Percentiles rank a stretch among this genome's conserved stretches.
Conservation (phyloP, 345 rosid genomes). For the Reutealis trisperma region DNA sequence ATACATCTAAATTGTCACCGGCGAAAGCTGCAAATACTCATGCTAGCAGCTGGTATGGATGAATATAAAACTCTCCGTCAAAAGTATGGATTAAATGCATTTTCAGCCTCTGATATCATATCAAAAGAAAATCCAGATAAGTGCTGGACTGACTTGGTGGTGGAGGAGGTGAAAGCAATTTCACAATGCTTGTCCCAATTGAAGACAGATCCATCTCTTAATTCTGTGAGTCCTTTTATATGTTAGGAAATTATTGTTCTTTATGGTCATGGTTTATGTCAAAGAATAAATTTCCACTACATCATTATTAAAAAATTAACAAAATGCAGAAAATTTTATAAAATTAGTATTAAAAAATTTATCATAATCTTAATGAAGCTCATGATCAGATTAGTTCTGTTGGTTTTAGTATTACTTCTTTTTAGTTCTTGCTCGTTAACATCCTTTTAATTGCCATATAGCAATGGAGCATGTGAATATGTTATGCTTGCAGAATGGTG, state of each 20-base stretch:
- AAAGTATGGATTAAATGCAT: conserved; percentile 33
- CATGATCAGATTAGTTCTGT: conserved; percentile 7
- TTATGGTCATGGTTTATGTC: conserved; percentile 10
- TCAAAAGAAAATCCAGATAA: conserved; percentile 45
- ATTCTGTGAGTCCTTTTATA: conserved; percentile 54
- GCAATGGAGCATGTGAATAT: conserved; percentile 19
- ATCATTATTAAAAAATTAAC: conserved; percentile 22
- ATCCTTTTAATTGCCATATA: conserved; percentile 9
- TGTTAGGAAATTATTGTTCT: conserved; percentile 7
- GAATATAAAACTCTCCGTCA: conserved; percentile 38
- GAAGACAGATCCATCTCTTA: conserved; percentile 64
- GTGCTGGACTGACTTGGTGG: conserved; percentile 59
- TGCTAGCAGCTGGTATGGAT: conserved; percentile 55
- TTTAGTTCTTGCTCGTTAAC: not conserved
- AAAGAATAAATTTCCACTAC: conserved; percentile 11
- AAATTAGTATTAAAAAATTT: not conserved
- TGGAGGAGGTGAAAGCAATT: conserved; percentile 79
- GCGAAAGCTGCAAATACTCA: conserved; percentile 75
- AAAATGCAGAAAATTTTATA: not conserved
- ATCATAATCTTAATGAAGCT: conserved; percentile 4
- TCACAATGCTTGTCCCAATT: conserved; percentile 56
- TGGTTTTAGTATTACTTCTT: conserved; percentile 10
- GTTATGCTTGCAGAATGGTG: conserved; percentile 55
- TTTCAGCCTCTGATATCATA: conserved; percentile 38
- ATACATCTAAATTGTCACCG: conserved; percentile 69